phyloP scores from a whole-genome alignment of 1,284 basidiomycete species.

The Naganishia sp. region DNA sequence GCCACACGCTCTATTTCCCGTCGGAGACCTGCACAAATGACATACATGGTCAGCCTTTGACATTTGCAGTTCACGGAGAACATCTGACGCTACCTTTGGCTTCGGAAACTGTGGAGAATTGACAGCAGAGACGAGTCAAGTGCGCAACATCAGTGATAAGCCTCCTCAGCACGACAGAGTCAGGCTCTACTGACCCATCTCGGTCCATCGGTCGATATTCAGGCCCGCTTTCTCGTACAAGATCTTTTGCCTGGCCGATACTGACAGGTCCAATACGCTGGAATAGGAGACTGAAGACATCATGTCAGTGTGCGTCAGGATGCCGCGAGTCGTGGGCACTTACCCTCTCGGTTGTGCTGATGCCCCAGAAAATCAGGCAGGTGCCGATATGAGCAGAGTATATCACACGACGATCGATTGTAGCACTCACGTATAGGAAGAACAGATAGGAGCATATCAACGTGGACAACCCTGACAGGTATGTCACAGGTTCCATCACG shows the following conservation, averaged over 20 bases:
- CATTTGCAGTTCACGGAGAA: not conserved
- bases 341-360: conserved; percentile 50
- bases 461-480: conserved; percentile 63
- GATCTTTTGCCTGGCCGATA: conserved; percentile 61
- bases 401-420: not conserved
- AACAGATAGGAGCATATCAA: conserved; percentile 63
- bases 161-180: not conserved
- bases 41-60: not conserved
- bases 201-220: conserved; percentile 65
- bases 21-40: conserved; percentile 53
- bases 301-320: not conserved
- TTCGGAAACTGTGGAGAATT: conserved; percentile 14
- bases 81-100: conserved; percentile 8
- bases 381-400: not conserved
- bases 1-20: conserved; percentile 63
- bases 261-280: conserved; percentile 61
- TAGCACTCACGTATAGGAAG: conserved; percentile 39
- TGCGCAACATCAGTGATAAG: not conserved
- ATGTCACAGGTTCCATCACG: conserved; percentile 69
- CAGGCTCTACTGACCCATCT: conserved; percentile 47
- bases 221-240: conserved; percentile 64
- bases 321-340: not conserved
- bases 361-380: not conserved
- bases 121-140: no score
- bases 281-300: conserved; percentile 61